phyloP scores from a whole-genome alignment of 176 grass and related monocot genomes.

The Phoenix roebelenii region DNA sequence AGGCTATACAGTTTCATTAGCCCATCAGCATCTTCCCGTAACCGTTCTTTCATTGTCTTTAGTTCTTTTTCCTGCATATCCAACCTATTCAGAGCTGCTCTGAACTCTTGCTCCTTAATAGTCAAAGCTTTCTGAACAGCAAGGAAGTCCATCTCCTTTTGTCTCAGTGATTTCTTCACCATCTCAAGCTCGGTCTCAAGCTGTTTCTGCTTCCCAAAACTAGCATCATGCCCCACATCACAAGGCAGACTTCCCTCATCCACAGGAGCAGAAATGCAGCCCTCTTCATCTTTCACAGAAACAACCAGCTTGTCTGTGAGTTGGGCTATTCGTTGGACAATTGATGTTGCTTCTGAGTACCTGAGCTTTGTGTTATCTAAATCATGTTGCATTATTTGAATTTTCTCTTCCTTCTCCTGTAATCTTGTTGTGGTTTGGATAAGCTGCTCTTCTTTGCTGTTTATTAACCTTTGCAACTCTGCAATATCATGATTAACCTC shows the following conservation, averaged over 20 bases:
- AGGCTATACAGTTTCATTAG: constrained; percentile 8
- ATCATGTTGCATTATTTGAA: constrained; percentile 34
- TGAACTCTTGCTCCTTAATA: constrained; percentile 50
- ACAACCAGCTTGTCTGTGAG: constrained; percentile 41
- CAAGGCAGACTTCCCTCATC: constrained; percentile 38
- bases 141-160: constrained; percentile 41
- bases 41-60: constrained; percentile 22
- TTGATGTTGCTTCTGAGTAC: constrained; percentile 43
- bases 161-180: constrained; percentile 34
- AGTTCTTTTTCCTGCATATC: constrained; percentile 31
- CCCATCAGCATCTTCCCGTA: constrained; percentile 17
- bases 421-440: constrained; percentile 37
- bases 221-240: constrained; percentile 26
- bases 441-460: constrained; percentile 45
- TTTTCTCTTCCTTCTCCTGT: constrained; percentile 37
- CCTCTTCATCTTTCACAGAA: constrained; percentile 34
- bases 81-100: constrained; percentile 25
- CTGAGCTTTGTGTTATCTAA: constrained; percentile 30
- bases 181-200: constrained; percentile 48
- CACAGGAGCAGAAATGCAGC: constrained; percentile 25
- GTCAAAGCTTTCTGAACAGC: constrained; percentile 27
- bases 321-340: constrained; percentile 42
- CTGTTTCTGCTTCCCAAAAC: constrained; percentile 40
- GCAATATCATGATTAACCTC: constrained; percentile 35
- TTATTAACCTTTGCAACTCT: constrained; percentile 36